Base-by-base conservation (phyloP, 306 rosid genomes). In the Prunus salicina region DNA sequence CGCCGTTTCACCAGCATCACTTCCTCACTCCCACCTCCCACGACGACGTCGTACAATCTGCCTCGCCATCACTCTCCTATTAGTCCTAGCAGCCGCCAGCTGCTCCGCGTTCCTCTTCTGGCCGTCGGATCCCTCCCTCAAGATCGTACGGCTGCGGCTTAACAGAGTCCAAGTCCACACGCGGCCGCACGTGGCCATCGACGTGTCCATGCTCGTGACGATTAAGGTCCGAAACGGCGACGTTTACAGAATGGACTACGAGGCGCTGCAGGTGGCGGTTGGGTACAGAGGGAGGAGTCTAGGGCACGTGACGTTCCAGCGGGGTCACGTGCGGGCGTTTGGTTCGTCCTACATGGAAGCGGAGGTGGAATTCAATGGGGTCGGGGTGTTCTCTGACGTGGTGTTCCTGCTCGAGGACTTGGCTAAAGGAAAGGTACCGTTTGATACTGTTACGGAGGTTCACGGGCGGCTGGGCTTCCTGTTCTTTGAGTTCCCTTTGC, bases 291-390 rank as follows among this genome's bases (percentile, higher is more conserved):
- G 97, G 65, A 87, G 86, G 85, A 72, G 11, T 80, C 84, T 90
- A 16, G 96, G 97, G 3, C 87, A 87, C 85, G 91, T 87, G 75
- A 85, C 32, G 22, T 87, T 89, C 34, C 71, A 75, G 6, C 43
- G 67, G 14, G 96, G 93, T 12, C 87, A 88, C 80, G 91, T 92
- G 85, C 81, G 80, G 57, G 87, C 97, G 0, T 77, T 83, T 72
- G 93, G 91, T 0, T 85, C 89, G 41, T 90, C 96, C 27, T 81
- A 84, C 82, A 91, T 90, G 84, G 90, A 92, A 5, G 96, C 96
- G 62, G 89, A 81, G 75, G 81, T 80, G 83, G 96, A 87, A 12
- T 86, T 92, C 49, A 25, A 30, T 0, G 97, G 89, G 5, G 82
- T 92, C 27, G 79, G 76, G 7, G 75, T 92, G 12, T 60, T 89